A percentile compares a stretch with the other conserved stretches of the same genome.
These are phyloP conservation scores for Brettanomyces bruxellensis DNA, from an alignment of 805 yeast genomes.

Conservation along the genomic window DNA sequence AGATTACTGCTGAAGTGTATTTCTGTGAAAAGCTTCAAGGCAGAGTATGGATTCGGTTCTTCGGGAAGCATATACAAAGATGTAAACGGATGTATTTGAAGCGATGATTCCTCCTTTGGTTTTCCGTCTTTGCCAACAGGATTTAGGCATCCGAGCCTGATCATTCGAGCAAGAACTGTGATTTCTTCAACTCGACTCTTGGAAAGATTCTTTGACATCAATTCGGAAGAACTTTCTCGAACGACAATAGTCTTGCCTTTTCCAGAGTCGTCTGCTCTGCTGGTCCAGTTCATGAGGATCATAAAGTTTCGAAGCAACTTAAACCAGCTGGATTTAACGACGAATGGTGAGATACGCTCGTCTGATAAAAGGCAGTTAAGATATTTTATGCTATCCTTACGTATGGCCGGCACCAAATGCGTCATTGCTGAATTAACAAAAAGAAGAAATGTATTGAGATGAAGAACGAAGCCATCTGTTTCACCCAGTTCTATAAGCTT, in stretches of 20 bases:
- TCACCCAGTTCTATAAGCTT: constrained; percentile 21
- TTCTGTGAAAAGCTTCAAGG: constrained; percentile 44
- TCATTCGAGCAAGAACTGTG: constrained; percentile 24
- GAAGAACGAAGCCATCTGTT: constrained; percentile 24
- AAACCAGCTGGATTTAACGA: constrained; percentile 57
- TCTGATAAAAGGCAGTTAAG: constrained; percentile 48
- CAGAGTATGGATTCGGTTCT: constrained; percentile 54
- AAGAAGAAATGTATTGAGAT: constrained; percentile 52
- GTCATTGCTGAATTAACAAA: constrained; percentile 90
- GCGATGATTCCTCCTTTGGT: constrained; percentile 3
- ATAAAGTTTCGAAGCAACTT: constrained; percentile 61
- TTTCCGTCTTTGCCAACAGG: constrained; percentile 4
- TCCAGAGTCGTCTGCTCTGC: constrained; percentile 20
- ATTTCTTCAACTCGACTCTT: constrained; percentile 26
- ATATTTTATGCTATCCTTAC: constrained; percentile 67
- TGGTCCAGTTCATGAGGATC: constrained; percentile 68
- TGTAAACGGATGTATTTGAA: constrained; percentile 38
- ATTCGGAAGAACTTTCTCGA: background rate
- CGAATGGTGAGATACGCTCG: constrained; percentile 27
- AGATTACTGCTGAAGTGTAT: background rate
- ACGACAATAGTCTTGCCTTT: constrained; percentile 1
- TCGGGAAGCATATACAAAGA: constrained; percentile 43
- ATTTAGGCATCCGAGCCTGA: constrained; percentile 18
- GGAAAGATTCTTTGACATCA: constrained; percentile 1
- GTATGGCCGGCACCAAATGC: constrained; percentile 68